Evolutionary conservation across 1,284 basidiomycete species (phyloP), one percentile per base, ranked within the genome.

Genomic region (Schizophyllum amplum): DNA sequence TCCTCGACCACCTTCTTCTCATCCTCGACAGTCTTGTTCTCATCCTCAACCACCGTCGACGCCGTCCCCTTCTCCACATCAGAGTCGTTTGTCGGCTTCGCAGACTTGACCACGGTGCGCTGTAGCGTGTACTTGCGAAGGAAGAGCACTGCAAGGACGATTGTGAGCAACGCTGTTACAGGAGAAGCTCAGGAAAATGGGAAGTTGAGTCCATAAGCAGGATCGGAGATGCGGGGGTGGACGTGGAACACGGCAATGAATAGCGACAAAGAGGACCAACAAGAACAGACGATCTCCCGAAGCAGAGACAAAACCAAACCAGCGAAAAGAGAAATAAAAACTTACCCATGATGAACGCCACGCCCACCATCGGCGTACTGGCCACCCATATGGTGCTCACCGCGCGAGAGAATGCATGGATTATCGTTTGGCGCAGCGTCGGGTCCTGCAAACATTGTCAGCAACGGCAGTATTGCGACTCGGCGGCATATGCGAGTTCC

Each of bases 331-430:
- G 50, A 22, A 46, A 54, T 33, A 52, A n/a, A 51, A 17, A 70
- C 78, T 63, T 60, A 84, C 83, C 73, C 69, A 87, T 72, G 24
- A 90, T 60, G 60, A 88, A 73, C 21, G 77, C 76, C 25, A 75
- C 72, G n/a, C 81, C 85, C 17, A 79, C 48, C 15, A 88, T 66
- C 0, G 87, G 85, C 4, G 82, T 82, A 65, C 75, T 77, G 24
- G 87, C 80, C 57, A 90, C 67, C 90, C 91, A 94, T 56, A 93
- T 84, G 48, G 75, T 79, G 60, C 76, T 75, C 47, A 93, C 82
- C 0, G 88, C 79, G 52, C 80, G 69, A 2, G 87, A 77, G 69
- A 87, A 93, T 0, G 87, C 88, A 55, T 86, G 75, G 49, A 87
- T 80, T 2, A 93, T 74, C 48, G 76, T 71, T 22, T 73, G 62